These are phyloP conservation scores for Oryza nivara DNA, from an alignment of 176 grass and related monocot species.

Conservation along the genomic window DNA sequence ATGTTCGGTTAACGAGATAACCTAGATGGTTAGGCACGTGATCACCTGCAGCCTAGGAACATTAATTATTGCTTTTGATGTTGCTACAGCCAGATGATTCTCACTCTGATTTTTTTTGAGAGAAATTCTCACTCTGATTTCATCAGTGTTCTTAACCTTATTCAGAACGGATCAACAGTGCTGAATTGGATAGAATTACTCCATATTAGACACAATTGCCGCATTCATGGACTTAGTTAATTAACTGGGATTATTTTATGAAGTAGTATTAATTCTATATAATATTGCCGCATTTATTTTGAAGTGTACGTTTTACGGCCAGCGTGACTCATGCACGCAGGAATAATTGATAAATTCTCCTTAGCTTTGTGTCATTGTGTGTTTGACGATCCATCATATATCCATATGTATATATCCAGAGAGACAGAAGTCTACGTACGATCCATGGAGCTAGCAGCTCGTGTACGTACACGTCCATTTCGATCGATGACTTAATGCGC, in stretches of 20 bases:
- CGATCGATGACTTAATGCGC: neutral
- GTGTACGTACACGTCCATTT: neutral
- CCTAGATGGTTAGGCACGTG: constrained; percentile 10
- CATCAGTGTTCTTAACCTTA: too few species aligned
- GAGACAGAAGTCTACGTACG: neutral
- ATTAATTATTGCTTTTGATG: too few species aligned
- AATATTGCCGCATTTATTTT: too few species aligned
- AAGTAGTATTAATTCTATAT: neutral
- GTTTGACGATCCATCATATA: neutral
- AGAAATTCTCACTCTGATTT: too few species aligned
- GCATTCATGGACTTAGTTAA: constrained; percentile 30
- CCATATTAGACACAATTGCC: neutral
- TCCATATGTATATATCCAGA: neutral
- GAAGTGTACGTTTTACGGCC: too few species aligned
- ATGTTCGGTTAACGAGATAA: neutral
- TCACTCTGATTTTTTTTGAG: too few species aligned
- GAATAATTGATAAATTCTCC: neutral
- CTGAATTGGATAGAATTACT: neutral
- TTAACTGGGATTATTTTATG: neutral
- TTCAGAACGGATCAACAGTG: too few species aligned
- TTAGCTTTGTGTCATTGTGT: neutral
- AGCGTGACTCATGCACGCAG: neutral
- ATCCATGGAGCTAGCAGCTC: neutral
- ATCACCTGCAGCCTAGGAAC: neutral
- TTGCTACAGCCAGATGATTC: too few species aligned